Base-by-base conservation (phyloP, 2,329 filamentous ascomycete genomes). In the Fusarium annulatum region DNA sequence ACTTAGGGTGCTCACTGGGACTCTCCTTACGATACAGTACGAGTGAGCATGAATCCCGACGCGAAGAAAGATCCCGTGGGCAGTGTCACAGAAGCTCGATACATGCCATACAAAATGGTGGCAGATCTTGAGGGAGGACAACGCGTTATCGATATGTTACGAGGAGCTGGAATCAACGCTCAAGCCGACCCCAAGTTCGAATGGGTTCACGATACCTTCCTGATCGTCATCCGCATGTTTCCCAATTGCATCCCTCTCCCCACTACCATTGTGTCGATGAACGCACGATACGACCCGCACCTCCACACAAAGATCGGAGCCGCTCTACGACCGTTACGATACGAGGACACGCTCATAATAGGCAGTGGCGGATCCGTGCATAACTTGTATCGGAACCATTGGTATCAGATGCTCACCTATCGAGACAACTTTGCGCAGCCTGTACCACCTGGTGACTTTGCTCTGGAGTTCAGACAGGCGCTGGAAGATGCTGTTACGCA, bases 201-300 rank as follows among this genome's bases (percentile, higher is more conserved):
- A 78, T 93, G 90, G 91, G 92, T 93, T 77, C 90, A 93, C 82
- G 91, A 93, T 81, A 91, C 89, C 0, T 93, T 89, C 78, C 85
- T 93, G 7, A 87, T 93, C 67, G 82, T 93, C 18, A 91, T 92
- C 77, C 85, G 90, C 63, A 93, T 93, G 90, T 93, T 93, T 73
- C 91, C 91, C 0, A 71, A 77, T 4, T 84, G 83, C 36, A 91
- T 89, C 74, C 91, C 91, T 9, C 91, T 60, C 4, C 57, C 91
- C 0, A 92, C 90, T 1, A 91, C 89, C 4, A 66, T 76, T 30
- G 66, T 75, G 36, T 72, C 65, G 9, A 74, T 74, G 71, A 76
- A 74, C 52, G 62, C 69, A 28, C 56, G 63, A n/a, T 72, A 67
- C 43, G 73, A 76, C 21, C 71, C 74, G 1, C 72, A 75, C 34